Evolutionary conservation across 2,329 filamentous ascomycete species (phyloP).

Genomic region (Bertia moriformis): DNA sequence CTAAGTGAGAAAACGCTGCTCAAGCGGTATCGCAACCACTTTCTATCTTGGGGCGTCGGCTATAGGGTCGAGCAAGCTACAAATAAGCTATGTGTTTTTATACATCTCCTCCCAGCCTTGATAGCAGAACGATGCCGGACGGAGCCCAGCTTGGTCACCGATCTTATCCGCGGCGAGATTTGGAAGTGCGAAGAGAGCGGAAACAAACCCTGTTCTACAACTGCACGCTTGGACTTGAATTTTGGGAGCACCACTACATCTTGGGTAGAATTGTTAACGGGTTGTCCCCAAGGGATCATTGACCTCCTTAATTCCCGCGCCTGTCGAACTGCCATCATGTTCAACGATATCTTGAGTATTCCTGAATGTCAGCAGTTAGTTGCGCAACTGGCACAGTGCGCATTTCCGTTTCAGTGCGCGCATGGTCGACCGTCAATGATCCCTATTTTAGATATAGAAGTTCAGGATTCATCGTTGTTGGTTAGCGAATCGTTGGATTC

Average conservation of each 20-base stretch:
- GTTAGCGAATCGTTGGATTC: too few relatives aligned
- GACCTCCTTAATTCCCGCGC: conserved; percentile 32
- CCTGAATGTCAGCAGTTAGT: conserved; percentile 22
- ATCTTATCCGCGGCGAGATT: conserved; percentile 39
- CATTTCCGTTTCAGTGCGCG: conserved; percentile 31
- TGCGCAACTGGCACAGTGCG: conserved; percentile 18
- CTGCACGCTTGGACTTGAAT: not conserved
- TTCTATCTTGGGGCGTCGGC: not conserved
- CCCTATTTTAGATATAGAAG: conserved; percentile 17
- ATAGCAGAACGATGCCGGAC: conserved; percentile 41
- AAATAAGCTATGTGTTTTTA: conserved; percentile 13
- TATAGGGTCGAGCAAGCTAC: not conserved
- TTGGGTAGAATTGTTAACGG: conserved; percentile 30
- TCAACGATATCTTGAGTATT: conserved; percentile 23
- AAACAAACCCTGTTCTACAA: not conserved
- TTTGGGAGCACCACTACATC: conserved; percentile 3
- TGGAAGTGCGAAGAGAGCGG: conserved; percentile 29
- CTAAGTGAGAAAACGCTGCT: not conserved
- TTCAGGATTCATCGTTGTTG: too few relatives aligned
- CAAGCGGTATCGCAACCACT: not conserved
- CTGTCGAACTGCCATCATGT: conserved; percentile 32
- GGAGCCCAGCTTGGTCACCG: conserved; percentile 34
- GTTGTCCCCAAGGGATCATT: conserved; percentile 36
- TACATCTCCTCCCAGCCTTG: conserved; percentile 31
- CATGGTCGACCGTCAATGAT: conserved; percentile 31